Percentiles rank a stretch among this genome's conserved stretches.
Conservation (phyloP, 164 flowering plant species). For the Kalanchoe fedtschenkoi region DNA sequence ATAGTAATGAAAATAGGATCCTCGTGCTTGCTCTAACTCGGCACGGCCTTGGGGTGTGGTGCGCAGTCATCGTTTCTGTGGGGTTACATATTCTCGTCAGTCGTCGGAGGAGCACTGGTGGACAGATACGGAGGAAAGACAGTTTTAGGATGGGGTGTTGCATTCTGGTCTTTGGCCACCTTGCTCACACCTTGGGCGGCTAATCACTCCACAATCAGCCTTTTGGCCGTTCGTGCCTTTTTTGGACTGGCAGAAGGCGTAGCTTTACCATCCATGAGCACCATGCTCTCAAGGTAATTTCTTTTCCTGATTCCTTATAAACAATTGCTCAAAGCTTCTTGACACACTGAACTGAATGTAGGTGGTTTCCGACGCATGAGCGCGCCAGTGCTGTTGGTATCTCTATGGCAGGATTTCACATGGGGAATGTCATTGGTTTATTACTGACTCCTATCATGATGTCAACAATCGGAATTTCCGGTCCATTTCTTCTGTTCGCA, state of each 20-base stretch:
- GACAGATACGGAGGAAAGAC: slow-evolving; percentile 83
- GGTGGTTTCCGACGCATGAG: slow-evolving; percentile 87
- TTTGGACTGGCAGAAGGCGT: slow-evolving; percentile 94
- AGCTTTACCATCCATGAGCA: slow-evolving; percentile 87
- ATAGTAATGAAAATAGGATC: neutral
- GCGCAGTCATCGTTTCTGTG: slow-evolving; percentile 67
- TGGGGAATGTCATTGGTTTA: slow-evolving; percentile 77
- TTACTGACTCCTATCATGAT: slow-evolving; percentile 60
- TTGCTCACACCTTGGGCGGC: slow-evolving; percentile 89
- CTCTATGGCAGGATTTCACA: slow-evolving; percentile 92
- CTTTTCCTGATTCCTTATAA: neutral
- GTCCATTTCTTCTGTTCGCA: slow-evolving; percentile 72
- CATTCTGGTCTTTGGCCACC: slow-evolving; percentile 87
- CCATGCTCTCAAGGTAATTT: slow-evolving; percentile 57
- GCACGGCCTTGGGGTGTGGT: neutral
- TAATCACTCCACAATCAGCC: slow-evolving; percentile 56
- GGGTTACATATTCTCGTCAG: slow-evolving; percentile 89
- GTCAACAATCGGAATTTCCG: slow-evolving; percentile 52
- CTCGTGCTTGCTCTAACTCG: neutral
- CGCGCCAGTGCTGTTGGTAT: slow-evolving; percentile 89
- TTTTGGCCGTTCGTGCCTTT: slow-evolving; percentile 72
- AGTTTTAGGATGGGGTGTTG: slow-evolving; percentile 83
- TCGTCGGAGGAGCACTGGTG: slow-evolving; percentile 74
- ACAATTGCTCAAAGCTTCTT: neutral
- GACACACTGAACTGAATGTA: slow-evolving; percentile 10